These are phyloP conservation scores for Cladochytrium tenue DNA, from an alignment of 371 early-diverging fungal species.

Conservation along the genomic window DNA sequence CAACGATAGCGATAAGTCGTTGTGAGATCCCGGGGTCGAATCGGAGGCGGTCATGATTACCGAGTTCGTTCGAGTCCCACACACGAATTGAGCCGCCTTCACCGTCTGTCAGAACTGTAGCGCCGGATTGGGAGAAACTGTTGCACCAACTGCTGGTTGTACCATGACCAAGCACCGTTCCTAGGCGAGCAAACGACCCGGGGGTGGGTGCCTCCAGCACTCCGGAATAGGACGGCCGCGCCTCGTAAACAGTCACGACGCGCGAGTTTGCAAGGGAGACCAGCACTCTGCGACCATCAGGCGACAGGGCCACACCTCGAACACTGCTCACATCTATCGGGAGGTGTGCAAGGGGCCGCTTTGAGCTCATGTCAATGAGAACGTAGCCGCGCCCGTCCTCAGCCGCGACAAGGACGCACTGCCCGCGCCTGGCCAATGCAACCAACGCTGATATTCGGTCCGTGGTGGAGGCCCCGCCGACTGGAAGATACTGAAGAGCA, in stretches of 20 bases:
- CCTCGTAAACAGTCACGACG: conserved; percentile 20
- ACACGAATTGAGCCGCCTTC: conserved; percentile 21
- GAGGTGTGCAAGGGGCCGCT: conserved; percentile 23
- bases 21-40: conserved; percentile 19
- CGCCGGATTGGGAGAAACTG: conserved; percentile 27
- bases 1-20: too few species aligned
- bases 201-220: conserved; percentile 15
- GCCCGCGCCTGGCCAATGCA: conserved; percentile 18
- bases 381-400: conserved; percentile 29
- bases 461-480: conserved; percentile 20
- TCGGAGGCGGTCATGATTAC: conserved; percentile 20
- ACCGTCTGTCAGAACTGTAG: conserved; percentile 29
- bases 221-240: too few species aligned
- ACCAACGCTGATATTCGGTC: too few species aligned
- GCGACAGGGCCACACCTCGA: conserved; percentile 22
- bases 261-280: conserved; percentile 23
- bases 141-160: conserved; percentile 6
- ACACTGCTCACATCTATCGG: conserved; percentile 28
- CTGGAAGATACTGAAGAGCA: conserved; percentile 27
- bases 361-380: conserved; percentile 27
- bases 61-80: conserved; percentile 28
- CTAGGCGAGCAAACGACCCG: conserved; percentile 14
- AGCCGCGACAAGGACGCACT: conserved; percentile 23
- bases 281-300: conserved; percentile 27
- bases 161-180: conserved; percentile 22